A percentile compares a stretch with the other conserved stretches of the same genome.
Conservation (phyloP, 371 early-diverging fungal species). For the Apophysomyces variabilis region DNA sequence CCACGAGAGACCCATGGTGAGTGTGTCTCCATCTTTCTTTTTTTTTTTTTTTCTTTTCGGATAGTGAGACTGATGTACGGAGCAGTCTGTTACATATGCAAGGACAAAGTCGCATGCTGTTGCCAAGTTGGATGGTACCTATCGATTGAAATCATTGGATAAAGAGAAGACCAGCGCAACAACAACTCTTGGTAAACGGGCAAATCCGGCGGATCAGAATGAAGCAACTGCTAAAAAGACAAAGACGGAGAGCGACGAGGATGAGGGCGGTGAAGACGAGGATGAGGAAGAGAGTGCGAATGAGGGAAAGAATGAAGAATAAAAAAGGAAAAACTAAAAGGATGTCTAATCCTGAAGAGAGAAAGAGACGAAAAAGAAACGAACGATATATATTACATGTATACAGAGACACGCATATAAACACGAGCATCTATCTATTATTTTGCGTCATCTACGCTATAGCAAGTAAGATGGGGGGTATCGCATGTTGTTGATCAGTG, state of each 20-base stretch:
- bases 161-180: slow-evolving; percentile 19
- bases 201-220: not conserved
- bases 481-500: too few species aligned
- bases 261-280: slow-evolving; percentile 20
- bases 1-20: slow-evolving; percentile 78
- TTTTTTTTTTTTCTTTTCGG: not conserved
- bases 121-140: slow-evolving; percentile 74
- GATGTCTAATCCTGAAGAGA: not conserved
- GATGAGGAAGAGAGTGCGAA: slow-evolving; percentile 18
- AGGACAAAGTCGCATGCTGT: slow-evolving; percentile 78
- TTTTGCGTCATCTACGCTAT: not conserved
- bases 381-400: not conserved
- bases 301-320: not conserved
- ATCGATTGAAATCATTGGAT: slow-evolving; percentile 34
- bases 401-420: not conserved
- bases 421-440: not conserved
- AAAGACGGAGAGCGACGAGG: slow-evolving; percentile 11
- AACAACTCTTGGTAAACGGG: slow-evolving; percentile 8
- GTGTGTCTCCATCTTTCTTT: slow-evolving; percentile 7
- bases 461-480: too few species aligned
- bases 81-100: slow-evolving; percentile 61
- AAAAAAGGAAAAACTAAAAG: not conserved
- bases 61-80: slow-evolving; percentile 10
- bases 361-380: not conserved
- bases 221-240: not conserved